phyloP scores from a whole-genome alignment of 2,329 filamentous ascomycete genomes.

The Helotiales sp. region DNA sequence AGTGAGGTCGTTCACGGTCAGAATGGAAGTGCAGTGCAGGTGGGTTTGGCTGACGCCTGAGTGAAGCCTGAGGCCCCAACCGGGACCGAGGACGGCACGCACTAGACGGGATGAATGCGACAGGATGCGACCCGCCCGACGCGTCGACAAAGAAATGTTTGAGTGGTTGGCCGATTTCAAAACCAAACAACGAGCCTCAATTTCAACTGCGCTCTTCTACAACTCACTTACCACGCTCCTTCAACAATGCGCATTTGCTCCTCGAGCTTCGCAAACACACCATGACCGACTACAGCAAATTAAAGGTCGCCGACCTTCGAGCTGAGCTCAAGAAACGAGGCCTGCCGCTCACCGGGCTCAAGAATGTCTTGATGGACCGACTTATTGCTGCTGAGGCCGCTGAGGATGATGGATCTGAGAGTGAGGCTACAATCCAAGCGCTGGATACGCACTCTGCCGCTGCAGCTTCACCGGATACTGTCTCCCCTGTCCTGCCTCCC shows the following conservation, averaged over 20 bases:
- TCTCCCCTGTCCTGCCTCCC: conserved; percentile 28
- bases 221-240: background rate
- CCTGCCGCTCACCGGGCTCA: conserved; percentile 71
- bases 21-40: too few relatives aligned
- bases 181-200: conserved; percentile 6
- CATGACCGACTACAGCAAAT: conserved; percentile 60
- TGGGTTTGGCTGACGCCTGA: too few relatives aligned
- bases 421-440: conserved; percentile 39
- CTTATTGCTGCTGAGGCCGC: conserved; percentile 54
- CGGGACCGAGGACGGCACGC: background rate
- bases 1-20: too few relatives aligned
- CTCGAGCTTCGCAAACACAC: conserved; percentile 4
- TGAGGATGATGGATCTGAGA: conserved; percentile 42
- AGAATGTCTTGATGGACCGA: conserved; percentile 72
- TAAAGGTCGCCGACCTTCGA: conserved; percentile 78
- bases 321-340: conserved; percentile 74
- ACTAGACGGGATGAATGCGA: too few relatives aligned
- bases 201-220: background rate
- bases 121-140: too few relatives aligned
- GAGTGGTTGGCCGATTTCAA: background rate
- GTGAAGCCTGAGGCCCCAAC: background rate
- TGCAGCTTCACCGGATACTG: conserved; percentile 35
- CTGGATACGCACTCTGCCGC: conserved; percentile 30
- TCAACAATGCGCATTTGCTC: conserved; percentile 31
- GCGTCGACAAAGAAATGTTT: background rate